phyloP scores from a whole-genome alignment of 148 eudicot species.

The Dianthus caryophyllus region DNA sequence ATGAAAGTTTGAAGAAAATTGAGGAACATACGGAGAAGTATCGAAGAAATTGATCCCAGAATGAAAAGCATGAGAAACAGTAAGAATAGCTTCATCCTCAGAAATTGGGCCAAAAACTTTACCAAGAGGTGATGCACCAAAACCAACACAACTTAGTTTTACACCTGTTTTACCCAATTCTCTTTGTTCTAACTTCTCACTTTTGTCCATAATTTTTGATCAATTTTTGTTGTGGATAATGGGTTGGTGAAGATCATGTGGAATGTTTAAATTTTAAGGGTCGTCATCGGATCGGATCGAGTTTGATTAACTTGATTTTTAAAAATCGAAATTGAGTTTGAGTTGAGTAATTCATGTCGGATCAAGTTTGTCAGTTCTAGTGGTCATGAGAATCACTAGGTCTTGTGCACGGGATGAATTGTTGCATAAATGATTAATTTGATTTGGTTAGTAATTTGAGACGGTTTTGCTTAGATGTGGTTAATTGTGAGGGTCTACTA shows the following conservation, averaged over 20 bases:
- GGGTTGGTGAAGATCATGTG: background rate
- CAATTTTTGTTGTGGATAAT: background rate
- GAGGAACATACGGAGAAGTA: constrained; percentile 77
- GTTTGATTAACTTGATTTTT: no score
- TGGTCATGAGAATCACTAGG: no score
- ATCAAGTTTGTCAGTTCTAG: no score
- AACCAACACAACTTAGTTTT: constrained; percentile 74
- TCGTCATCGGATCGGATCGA: no score
- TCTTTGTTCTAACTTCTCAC: constrained; percentile 44
- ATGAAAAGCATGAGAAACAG: constrained; percentile 61
- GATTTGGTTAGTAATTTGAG: no score
- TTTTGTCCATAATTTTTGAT: constrained; percentile 6
- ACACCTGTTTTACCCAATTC: constrained; percentile 82
- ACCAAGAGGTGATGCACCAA: constrained; percentile 97
- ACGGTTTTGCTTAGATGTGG: no score
- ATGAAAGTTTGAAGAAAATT: background rate
- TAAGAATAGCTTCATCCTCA: constrained; percentile 57
- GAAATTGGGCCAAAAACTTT: constrained; percentile 79
- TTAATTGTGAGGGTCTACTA: no score
- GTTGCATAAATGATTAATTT: no score
- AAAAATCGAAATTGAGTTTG: no score
- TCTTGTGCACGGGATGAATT: no score
- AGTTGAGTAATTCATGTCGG: no score
- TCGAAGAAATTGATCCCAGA: constrained; percentile 93
- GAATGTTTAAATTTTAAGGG: no score